A percentile compares a stretch with the other conserved stretches of the same genome.
Conservation (phyloP, 2,329 filamentous ascomycete genomes). For the Colletotrichum sansevieriae region DNA sequence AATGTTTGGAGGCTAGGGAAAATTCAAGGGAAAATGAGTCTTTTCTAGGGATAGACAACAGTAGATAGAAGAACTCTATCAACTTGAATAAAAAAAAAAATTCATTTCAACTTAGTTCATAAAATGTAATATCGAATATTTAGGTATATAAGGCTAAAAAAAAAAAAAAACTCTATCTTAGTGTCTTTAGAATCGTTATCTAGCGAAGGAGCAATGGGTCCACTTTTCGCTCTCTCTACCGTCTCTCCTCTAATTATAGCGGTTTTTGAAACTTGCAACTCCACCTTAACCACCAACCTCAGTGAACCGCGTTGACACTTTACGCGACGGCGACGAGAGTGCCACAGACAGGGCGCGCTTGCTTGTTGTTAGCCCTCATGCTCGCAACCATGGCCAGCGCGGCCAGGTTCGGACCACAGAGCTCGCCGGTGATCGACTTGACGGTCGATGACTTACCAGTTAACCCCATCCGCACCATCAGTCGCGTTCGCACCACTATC, state of each 20-base stretch:
- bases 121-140: too few relatives aligned
- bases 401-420: neutral
- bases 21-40: too few relatives aligned
- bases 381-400: neutral
- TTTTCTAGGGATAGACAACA: too few relatives aligned
- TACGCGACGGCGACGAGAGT: neutral
- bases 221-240: neutral
- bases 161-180: too few relatives aligned
- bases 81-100: too few relatives aligned
- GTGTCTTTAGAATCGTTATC: too few relatives aligned
- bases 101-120: too few relatives aligned
- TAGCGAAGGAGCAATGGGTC: neutral
- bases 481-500: constrained; percentile 30
- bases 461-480: too few relatives aligned
- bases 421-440: neutral
- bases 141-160: too few relatives aligned
- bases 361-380: neutral
- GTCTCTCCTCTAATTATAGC: neutral
- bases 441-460: constrained; percentile 23
- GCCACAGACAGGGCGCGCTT: neutral
- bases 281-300: neutral
- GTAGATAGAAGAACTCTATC: too few relatives aligned
- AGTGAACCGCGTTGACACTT: neutral
- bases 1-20: too few relatives aligned
- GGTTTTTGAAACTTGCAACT: neutral